Evolutionary conservation across 352 stramenopile genomes (phyloP), one percentile per base, ranked within the genome.

Genomic region (Peronospora tabacina): DNA sequence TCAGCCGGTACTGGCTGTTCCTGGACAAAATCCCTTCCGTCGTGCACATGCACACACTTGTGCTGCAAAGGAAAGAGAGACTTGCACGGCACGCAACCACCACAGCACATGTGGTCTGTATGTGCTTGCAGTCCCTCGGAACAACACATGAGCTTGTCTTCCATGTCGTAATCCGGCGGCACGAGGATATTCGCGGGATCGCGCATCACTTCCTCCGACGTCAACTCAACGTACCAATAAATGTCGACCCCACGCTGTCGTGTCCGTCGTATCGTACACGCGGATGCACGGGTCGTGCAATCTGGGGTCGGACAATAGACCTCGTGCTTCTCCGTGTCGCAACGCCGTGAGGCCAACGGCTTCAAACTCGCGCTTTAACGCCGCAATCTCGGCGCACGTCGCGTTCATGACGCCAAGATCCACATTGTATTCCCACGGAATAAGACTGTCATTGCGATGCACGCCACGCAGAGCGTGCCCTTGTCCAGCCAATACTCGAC

Each of bases 401-500:
- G 61, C 55, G 48, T 88, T 87, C 73, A 86, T 78, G 9, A 90
- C 72, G 40, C 79, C 79, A n/a, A 90, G 40, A 55, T 90, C 79
- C 15, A 87, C 75, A 36, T 90, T 76, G 37, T 88, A 88, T 40
- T 90, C 79, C 74, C 75, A 88, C 11, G 76, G 77, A 50, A 90
- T 90, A 28, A 90, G 60, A 4, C 72, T 76, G 3, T 74, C 55
- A 46, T 90, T 75, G 15, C 79, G 76, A 26, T 87, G 67, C 26
- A 87, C 66, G 28, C 79, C 76, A n/a, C n/a, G 12, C 88, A 55
- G 3, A 90, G 61, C 42, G 79, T 87, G 45, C 79, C 76, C 55
- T 87, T 87, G 68, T 90, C 79, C 16, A 90, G 71, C 79, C 79
- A 90, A 45, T 87, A 90, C 66, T 90, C 71, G 58, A 90, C 41